Percentiles rank a stretch among this genome's conserved stretches.
Evolutionary conservation across 352 stramenopile genomes (phyloP).

Genomic region (Pythium biforme): DNA sequence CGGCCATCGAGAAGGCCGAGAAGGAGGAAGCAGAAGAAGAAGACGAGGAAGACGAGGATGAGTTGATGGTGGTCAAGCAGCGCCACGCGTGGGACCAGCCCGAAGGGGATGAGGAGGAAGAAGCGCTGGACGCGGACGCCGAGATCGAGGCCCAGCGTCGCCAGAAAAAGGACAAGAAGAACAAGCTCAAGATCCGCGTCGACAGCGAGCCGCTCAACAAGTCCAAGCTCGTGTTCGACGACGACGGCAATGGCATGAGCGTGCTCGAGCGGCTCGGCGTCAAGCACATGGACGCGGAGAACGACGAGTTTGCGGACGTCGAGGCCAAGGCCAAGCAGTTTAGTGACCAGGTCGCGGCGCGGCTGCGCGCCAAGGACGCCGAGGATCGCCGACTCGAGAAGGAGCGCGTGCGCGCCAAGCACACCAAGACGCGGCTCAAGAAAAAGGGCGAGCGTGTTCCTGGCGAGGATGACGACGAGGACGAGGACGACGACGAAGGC

Average conservation of each 20-base stretch:
- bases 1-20: conserved; percentile 22
- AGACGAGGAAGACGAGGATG: conserved; percentile 82
- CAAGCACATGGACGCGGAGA: conserved; percentile 32
- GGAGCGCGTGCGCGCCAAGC: conserved; percentile 86
- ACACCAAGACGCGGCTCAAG: conserved; percentile 88
- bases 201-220: conserved; percentile 62
- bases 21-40: conserved; percentile 57
- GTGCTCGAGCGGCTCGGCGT: conserved; percentile 61
- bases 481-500: conserved; percentile 45
- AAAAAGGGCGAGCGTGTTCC: conserved; percentile 60
- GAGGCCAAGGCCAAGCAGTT: conserved; percentile 64
- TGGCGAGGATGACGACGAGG: conserved; percentile 20
- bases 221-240: conserved; percentile 93
- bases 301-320: conserved; percentile 56
- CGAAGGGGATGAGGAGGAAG: conserved; percentile 43
- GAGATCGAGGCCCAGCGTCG: conserved; percentile 66
- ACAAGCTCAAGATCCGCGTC: conserved; percentile 77
- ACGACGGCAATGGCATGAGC: conserved; percentile 87
- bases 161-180: conserved; percentile 86
- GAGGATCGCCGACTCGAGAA: conserved; percentile 83
- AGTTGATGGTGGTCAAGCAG: conserved; percentile 92
- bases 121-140: conserved; percentile 29
- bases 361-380: conserved; percentile 73
- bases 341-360: conserved; percentile 58
- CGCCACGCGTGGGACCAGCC: conserved; percentile 82